These are phyloP conservation scores for Thalassiosira exigua DNA, from an alignment of 352 stramenopile genomes.

Conservation along the genomic window DNA sequence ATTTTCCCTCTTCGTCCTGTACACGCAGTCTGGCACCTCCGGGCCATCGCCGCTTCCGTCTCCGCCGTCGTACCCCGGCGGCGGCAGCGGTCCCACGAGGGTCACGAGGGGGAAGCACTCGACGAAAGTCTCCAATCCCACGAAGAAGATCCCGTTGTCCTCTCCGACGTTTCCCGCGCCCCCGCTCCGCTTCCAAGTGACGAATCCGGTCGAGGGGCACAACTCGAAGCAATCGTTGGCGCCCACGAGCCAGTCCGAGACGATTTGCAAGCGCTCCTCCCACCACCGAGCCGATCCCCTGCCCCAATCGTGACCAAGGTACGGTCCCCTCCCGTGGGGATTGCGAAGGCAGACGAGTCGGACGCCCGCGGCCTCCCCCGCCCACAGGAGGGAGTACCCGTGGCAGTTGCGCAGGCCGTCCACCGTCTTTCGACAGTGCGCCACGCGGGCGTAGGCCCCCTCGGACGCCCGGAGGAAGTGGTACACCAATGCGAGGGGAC, in stretches of 20 bases:
- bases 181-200: too few relatives aligned
- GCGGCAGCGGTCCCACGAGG: constrained; percentile 19
- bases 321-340: constrained; percentile 25
- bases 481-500: too few relatives aligned
- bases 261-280: too few relatives aligned
- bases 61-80: not conserved
- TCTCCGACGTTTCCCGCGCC: not conserved
- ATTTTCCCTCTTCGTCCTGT: constrained; percentile 3
- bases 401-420: constrained; percentile 24
- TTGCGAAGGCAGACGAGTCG: constrained; percentile 30
- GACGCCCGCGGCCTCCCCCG: not conserved
- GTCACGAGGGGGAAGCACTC: constrained; percentile 34
- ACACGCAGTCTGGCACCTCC: constrained; percentile 2
- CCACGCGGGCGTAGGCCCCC: constrained; percentile 23
- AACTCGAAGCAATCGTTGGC: constrained; percentile 10
- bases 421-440: constrained; percentile 21
- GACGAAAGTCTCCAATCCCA: constrained; percentile 26
- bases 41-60: not conserved
- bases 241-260: too few relatives aligned
- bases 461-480: constrained; percentile 7
- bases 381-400: constrained; percentile 38
- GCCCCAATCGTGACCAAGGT: constrained; percentile 3
- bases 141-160: constrained; percentile 37
- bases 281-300: too few relatives aligned
- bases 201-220: constrained; percentile 6